Evolutionary conservation across 257 asterid species (phyloP), one percentile per base, ranked within the genome.

Genomic region (Solanum medicagineum): DNA sequence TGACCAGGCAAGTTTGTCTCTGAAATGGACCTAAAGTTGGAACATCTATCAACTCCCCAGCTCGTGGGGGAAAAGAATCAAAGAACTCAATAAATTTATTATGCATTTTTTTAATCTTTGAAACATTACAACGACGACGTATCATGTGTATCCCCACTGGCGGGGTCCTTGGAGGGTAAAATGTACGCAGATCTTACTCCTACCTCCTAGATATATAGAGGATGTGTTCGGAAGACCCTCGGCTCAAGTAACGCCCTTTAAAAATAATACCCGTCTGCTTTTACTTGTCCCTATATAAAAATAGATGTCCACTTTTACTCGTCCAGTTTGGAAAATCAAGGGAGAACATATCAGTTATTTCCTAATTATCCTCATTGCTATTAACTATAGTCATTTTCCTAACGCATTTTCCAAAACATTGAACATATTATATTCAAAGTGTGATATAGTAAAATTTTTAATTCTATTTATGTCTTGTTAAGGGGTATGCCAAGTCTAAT

Each of bases 1-100:
- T 12, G 99, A 97, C 88, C 99, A 95, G 97, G 99, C 94, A 77
- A 82, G 80, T 80, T 85, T 62, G 20, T 68, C 49, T 54, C 59
- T 69, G 68, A 42, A 63, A 53, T 90, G 60, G 84, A 45, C 70
- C 56, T 45, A 45, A 63, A 62, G 26, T 83, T 66, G 20, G 57
- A 47, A 20, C 20, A 44, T 44, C 3, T 16, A 24, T 51, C 16
- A 77, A 53, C 47, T 77, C 83, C 83, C 20, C 20, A 16, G 81
- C 20, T 73, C 26, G 12, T 44, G 40, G 57, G 80, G 80, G 12
- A 32, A 44, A 73, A 73, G n/a, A 66, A 32, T 66, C 47, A 32
- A 32, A 66, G 54, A 70, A 70, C 16, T 70, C 17, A 17, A 40
- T 70, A 40, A 70, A 40, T 69, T 65, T 65, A 29, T 66, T 44